Percentiles rank a stretch among this genome's conserved stretches.
phyloP scores from a whole-genome alignment of 2,329 filamentous ascomycete species.

The Ophiostoma ulmi region DNA sequence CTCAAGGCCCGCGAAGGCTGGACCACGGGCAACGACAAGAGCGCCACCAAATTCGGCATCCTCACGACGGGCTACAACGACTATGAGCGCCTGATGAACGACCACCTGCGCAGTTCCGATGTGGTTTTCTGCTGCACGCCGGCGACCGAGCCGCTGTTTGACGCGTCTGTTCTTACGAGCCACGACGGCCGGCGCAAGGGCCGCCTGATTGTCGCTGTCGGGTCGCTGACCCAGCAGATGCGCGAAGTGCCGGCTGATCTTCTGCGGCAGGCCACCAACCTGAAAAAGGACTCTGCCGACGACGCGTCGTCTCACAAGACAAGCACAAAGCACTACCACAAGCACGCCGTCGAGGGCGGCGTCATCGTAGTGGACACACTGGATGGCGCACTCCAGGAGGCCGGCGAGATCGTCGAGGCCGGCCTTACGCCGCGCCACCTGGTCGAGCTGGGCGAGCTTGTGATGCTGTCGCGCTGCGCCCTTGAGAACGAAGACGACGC shows the following conservation, averaged over 20 bases:
- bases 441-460: slow-evolving; percentile 82
- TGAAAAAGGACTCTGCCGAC: neutral
- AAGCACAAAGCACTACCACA: slow-evolving; percentile 60
- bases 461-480: slow-evolving; percentile 51
- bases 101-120: slow-evolving; percentile 66
- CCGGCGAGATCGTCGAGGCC: slow-evolving; percentile 80
- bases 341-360: slow-evolving; percentile 58
- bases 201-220: slow-evolving; percentile 66
- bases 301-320: slow-evolving; percentile 31
- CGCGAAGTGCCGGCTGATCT: slow-evolving; percentile 75
- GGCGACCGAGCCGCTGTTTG: slow-evolving; percentile 68
- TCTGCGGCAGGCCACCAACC: slow-evolving; percentile 55
- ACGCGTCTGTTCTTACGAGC: slow-evolving; percentile 64
- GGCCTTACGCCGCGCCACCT: slow-evolving; percentile 68
- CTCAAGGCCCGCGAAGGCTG: slow-evolving; percentile 57
- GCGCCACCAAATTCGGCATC: slow-evolving; percentile 60
- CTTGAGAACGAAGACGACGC: slow-evolving; percentile 34
- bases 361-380: slow-evolving; percentile 71
- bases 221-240: slow-evolving; percentile 67
- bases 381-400: slow-evolving; percentile 72
- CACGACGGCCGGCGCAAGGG: slow-evolving; percentile 65
- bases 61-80: slow-evolving; percentile 67
- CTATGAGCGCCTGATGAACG: slow-evolving; percentile 59
- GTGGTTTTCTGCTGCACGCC: slow-evolving; percentile 89
- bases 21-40: slow-evolving; percentile 29